These are phyloP conservation scores for Pinus tabuliformis DNA, from an alignment of 75 land plant genomes.

Conservation along the genomic window DNA sequence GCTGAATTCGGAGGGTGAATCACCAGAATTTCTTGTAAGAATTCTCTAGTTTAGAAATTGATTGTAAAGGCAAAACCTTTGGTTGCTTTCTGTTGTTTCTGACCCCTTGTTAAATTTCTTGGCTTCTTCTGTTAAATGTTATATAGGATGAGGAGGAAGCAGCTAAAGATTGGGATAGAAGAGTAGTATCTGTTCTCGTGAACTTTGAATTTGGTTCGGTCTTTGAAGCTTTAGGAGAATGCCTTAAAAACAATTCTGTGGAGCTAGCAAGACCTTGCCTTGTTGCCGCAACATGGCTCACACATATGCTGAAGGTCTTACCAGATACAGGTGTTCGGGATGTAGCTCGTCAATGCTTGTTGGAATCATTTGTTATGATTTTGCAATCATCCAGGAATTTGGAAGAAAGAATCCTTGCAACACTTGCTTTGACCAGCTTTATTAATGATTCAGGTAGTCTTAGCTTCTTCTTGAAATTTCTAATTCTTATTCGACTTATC, in stretches of 20 bases:
- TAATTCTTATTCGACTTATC: not conserved
- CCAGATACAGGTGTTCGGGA: slow-evolving; percentile 58
- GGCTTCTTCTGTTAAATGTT: not conserved
- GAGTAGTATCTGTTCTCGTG: slow-evolving; percentile 47
- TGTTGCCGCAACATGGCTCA: slow-evolving; percentile 57
- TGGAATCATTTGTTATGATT: slow-evolving; percentile 29
- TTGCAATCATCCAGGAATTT: slow-evolving; percentile 36
- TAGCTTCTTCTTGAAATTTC: not conserved
- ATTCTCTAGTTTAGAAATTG: not conserved
- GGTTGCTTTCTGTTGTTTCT: not conserved
- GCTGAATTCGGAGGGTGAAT: slow-evolving; percentile 9
- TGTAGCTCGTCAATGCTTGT: slow-evolving; percentile 44
- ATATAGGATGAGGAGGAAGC: slow-evolving; percentile 38
- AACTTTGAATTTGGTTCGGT: slow-evolving; percentile 58
- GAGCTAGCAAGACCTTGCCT: slow-evolving; percentile 44
- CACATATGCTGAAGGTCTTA: slow-evolving; percentile 35
- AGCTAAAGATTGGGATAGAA: slow-evolving; percentile 55
- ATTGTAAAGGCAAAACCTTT: not conserved
- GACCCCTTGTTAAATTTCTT: not conserved
- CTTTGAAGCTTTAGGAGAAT: slow-evolving; percentile 58
- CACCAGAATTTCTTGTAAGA: slow-evolving; percentile 24
- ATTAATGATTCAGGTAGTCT: slow-evolving; percentile 43
- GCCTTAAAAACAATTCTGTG: slow-evolving; percentile 32
- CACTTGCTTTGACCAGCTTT: slow-evolving; percentile 52
- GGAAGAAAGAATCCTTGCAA: slow-evolving; percentile 51